Conservation (phyloP, 352 stramenopile species). For the Salisapilia sapeloensis region DNA sequence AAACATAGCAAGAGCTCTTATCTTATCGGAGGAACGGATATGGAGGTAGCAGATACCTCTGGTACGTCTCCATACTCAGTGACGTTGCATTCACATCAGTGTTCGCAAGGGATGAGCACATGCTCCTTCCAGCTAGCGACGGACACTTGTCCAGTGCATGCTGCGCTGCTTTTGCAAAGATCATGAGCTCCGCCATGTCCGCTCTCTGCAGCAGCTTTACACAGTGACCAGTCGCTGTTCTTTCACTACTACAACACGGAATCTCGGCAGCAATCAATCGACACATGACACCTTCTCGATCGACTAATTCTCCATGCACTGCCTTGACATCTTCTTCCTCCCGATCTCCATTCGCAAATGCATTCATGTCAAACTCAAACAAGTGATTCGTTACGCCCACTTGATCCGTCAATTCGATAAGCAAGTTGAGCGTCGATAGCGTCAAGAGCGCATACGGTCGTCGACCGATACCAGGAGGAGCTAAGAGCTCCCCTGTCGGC, state of each 20-base stretch:
- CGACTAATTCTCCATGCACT: too few species aligned
- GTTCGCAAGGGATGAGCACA: slow-evolving; percentile 11
- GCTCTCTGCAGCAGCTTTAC: slow-evolving; percentile 10
- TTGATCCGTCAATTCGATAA: slow-evolving; percentile 10
- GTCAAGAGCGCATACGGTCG: slow-evolving; percentile 12
- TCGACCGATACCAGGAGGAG: slow-evolving; percentile 10
- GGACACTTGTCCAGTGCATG: slow-evolving; percentile 13
- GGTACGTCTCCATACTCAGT: slow-evolving; percentile 8
- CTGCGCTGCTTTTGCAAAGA: slow-evolving; percentile 13
- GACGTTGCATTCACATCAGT: slow-evolving; percentile 2
- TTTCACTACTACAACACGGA: slow-evolving; percentile 11
- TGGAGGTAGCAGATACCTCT: slow-evolving; percentile 13
- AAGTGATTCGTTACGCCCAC: slow-evolving; percentile 17
- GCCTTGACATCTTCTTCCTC: slow-evolving; percentile 7
- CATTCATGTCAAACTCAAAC: slow-evolving; percentile 23
- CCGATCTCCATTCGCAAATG: slow-evolving; percentile 11
- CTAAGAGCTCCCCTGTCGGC: slow-evolving; percentile 8
- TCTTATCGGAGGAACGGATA: slow-evolving; percentile 11
- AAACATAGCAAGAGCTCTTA: too few species aligned
- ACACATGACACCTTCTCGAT: slow-evolving; percentile 18
- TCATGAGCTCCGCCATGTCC: slow-evolving; percentile 12
- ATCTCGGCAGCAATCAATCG: slow-evolving; percentile 15
- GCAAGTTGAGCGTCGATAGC: slow-evolving; percentile 10
- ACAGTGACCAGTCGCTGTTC: slow-evolving; percentile 5
- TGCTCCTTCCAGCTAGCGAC: slow-evolving; percentile 4